Percentiles rank a stretch among this genome's conserved stretches.
Conservation (phyloP, 2,329 filamentous ascomycete genomes). For the Penicillium olsonii region DNA sequence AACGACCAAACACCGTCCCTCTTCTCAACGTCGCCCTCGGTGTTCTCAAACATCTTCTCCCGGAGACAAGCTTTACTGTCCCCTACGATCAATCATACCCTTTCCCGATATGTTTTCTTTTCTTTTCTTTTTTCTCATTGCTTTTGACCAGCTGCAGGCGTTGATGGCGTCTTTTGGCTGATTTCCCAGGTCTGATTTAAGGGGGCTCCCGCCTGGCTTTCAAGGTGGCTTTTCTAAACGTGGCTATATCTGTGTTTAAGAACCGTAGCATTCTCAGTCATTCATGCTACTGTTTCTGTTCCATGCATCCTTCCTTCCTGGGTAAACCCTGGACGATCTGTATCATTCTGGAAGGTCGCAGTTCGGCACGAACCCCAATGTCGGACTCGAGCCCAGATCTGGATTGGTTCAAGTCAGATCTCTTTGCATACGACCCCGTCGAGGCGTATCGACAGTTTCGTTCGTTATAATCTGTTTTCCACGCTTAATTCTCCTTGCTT, state of each 20-base stretch:
- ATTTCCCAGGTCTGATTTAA: slow-evolving; percentile 21
- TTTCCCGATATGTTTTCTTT: slow-evolving; percentile 4
- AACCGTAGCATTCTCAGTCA: slow-evolving; percentile 2
- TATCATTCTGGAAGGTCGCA: neutral
- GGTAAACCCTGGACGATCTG: neutral
- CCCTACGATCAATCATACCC: slow-evolving; percentile 19
- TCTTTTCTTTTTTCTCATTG: slow-evolving; percentile 16
- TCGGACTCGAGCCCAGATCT: neutral
- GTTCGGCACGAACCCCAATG: neutral
- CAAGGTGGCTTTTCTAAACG: slow-evolving; percentile 12
- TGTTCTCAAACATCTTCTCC: slow-evolving; percentile 1
- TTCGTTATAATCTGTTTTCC: slow-evolving; percentile 4
- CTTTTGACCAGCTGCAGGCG: slow-evolving; percentile 24
- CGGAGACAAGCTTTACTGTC: neutral
- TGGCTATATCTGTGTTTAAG: slow-evolving; percentile 4
- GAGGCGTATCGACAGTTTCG: slow-evolving; percentile 1
- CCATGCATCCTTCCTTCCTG: neutral
- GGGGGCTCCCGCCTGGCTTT: slow-evolving; percentile 18
- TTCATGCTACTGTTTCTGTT: slow-evolving; percentile 8
- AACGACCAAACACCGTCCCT: slow-evolving; percentile 4
- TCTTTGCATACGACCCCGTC: slow-evolving; percentile 6
- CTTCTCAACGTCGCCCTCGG: slow-evolving; percentile 7
- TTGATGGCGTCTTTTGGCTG: slow-evolving; percentile 20
- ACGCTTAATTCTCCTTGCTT: slow-evolving; percentile 2
- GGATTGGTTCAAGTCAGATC: neutral